Base-by-base conservation (phyloP, 2,329 filamentous ascomycete species). In the Aspergillus luchuensis region DNA sequence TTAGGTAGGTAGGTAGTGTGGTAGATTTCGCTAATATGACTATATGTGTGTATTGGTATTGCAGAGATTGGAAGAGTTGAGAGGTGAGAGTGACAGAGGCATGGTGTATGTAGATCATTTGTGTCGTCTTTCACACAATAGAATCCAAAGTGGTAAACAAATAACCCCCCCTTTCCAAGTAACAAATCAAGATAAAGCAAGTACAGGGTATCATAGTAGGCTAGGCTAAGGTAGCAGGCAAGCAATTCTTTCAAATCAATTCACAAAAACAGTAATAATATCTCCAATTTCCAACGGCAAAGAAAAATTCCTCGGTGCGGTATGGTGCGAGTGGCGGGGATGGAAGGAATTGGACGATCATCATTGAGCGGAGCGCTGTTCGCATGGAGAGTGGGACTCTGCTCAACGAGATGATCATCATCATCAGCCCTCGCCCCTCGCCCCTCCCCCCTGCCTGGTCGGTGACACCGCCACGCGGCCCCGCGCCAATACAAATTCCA, bases 191-290 rank as follows among this genome's bases (percentile, higher is more conserved):
- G 17, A 50, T 17, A 30, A 33, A 8, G 17, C 28, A 10, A 49
- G 25, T 50, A 17, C 47, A 17, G 47, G 47, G 47, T 50, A 50
- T 50, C 47, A 50, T 50, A 50, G 17, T 30, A 33, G 47, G 41
- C 41, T 36, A 36, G 33, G 33, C 33, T 36, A 36, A 36, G 33
- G 33, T 36, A 36, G 33, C 33, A 36, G 11, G 33, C 11, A 36
- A 36, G 33, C 10, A 36, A 36, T 45, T 21, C n/a, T 45, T 21
- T 45, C 47, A 28, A 50, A 8, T 33, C 25, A 49, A 30, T 49
- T 25, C 23, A 55, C 15, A 55, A 10, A 10, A 15, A 45, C 19
- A 43, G 4, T 5, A 55, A 30, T 11, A 23, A 15, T 21, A 38
- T 39, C 5, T 53, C 19, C 19, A 38, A 13, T 36, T n/a, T 36